These are phyloP conservation scores for Coemansia sp. DNA, from an alignment of 192 early-diverging fungal species.

Conservation along the genomic window DNA sequence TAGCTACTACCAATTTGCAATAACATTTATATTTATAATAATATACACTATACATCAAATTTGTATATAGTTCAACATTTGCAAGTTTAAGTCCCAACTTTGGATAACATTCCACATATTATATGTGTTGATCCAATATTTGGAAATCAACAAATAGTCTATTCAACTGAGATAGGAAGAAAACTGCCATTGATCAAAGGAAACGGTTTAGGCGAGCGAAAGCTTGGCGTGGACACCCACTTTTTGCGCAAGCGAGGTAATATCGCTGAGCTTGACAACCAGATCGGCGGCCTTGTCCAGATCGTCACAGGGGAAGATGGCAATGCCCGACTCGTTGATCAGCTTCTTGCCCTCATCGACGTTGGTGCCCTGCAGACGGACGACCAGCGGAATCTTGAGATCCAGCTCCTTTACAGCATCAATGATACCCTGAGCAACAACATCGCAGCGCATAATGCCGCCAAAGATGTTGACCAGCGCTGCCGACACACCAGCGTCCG, in stretches of 20 bases:
- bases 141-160: no score
- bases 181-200: neutral
- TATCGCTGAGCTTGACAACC: slow-evolving; percentile 57
- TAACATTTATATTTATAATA: neutral
- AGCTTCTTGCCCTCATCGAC: slow-evolving; percentile 90
- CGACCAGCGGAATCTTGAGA: slow-evolving; percentile 92
- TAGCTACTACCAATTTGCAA: neutral
- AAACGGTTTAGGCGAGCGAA: slow-evolving; percentile 37
- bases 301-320: slow-evolving; percentile 92
- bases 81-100: neutral
- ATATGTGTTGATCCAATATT: no score
- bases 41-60: neutral
- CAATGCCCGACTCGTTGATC: slow-evolving; percentile 86
- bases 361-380: slow-evolving; percentile 89
- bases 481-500: slow-evolving; percentile 93
- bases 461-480: slow-evolving; percentile 99
- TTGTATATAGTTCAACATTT: neutral
- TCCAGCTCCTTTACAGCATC: slow-evolving; percentile 88
- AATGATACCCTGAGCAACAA: slow-evolving; percentile 98
- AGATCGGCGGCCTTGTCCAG: slow-evolving; percentile 88
- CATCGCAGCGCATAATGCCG: slow-evolving; percentile 99
- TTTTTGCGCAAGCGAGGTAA: slow-evolving; percentile 52
- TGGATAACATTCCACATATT: no score
- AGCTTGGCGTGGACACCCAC: slow-evolving; percentile 50
- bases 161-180: no score